Base-by-base conservation (phyloP, 1,139 yeast genomes). In the Kurtzmaniella natalensis region DNA sequence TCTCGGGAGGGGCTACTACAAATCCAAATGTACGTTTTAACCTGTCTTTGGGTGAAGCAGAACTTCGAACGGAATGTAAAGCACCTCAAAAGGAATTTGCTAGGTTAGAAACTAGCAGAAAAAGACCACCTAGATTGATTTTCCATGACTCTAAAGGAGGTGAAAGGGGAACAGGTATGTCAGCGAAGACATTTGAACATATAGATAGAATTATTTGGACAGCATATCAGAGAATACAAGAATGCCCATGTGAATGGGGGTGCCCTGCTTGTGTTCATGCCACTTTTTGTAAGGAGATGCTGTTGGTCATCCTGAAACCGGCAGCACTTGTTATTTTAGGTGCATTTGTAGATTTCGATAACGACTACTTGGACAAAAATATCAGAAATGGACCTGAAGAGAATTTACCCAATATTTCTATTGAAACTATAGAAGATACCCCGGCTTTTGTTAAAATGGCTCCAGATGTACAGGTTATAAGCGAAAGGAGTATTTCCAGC, bases 81-180 rank as follows among this genome's bases (percentile, higher is more conserved):
- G 96, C 97, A 0, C 96, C 98, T 0, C 94, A 86, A 44, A 92
- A 92, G 51, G 98, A 92, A 51, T 85, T 88, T 65, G 85, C 95
- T 2, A 70, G 72, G 28, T 60, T 86, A 17, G 81, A 81, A 48
- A 70, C 88, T 0, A 57, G 58, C 11, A 64, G 98, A 27, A 72
- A 73, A 39, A 60, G 98, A 30, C 97, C 97, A 0, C 95, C 95
- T 0, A 66, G 98, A 36, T 59, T 92, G 30, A 76, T 89, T 1
- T 84, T 92, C 47, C 81, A 79, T 51, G 98, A 92, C 55, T 70
- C 86, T 1, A 78, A 78, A 47, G 95, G 94, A 5, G 95, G 94
- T 1, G 67, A 65, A 33, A 61, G 68, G 32, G 96, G 96, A 0
- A 74, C 88, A 0, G 97, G 97, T 0, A 62, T 89, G 27, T 74